A percentile compares a stretch with the other conserved stretches of the same genome.
phyloP scores from a whole-genome alignment of 202 grass and related monocot species.

The Dendrocalamus latiflorus region DNA sequence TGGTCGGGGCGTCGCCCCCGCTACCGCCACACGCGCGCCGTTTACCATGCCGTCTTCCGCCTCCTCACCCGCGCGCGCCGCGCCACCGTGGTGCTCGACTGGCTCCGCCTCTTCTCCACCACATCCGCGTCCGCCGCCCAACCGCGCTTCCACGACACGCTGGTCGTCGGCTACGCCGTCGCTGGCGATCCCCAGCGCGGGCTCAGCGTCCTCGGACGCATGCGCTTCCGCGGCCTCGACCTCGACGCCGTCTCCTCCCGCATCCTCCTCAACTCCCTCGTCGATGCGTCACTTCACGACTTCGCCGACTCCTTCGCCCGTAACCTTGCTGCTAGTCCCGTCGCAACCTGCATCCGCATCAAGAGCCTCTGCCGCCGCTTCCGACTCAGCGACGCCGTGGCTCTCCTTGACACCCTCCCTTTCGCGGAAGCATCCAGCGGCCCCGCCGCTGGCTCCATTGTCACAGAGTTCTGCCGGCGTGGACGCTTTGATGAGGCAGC shows the following conservation, averaged over 20 bases:
- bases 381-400: too few species aligned
- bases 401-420: too few species aligned
- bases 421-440: too few species aligned
- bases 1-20: slow-evolving; percentile 54
- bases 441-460: too few species aligned
- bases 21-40: slow-evolving; percentile 58
- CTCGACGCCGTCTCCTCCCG: slow-evolving; percentile 57
- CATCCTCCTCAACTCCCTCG: slow-evolving; percentile 85
- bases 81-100: slow-evolving; percentile 55
- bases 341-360: slow-evolving; percentile 46
- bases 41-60: slow-evolving; percentile 65
- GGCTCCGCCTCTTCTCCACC: slow-evolving; percentile 79
- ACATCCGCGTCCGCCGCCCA: too few species aligned
- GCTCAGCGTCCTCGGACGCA: slow-evolving; percentile 54
- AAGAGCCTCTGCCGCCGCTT: too few species aligned
- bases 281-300: slow-evolving; percentile 70
- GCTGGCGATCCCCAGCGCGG: slow-evolving; percentile 80
- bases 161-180: slow-evolving; percentile 76
- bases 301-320: slow-evolving; percentile 60
- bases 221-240: slow-evolving; percentile 69
- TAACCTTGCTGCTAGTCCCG: slow-evolving; percentile 28
- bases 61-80: slow-evolving; percentile 46
- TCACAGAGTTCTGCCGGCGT: slow-evolving; percentile 42
- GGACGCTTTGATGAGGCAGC: slow-evolving; percentile 38
- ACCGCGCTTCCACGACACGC: slow-evolving; percentile 75